Evolutionary conservation across 2,329 filamentous ascomycete species (phyloP).

Genomic region (Aspergillus caelatus): DNA sequence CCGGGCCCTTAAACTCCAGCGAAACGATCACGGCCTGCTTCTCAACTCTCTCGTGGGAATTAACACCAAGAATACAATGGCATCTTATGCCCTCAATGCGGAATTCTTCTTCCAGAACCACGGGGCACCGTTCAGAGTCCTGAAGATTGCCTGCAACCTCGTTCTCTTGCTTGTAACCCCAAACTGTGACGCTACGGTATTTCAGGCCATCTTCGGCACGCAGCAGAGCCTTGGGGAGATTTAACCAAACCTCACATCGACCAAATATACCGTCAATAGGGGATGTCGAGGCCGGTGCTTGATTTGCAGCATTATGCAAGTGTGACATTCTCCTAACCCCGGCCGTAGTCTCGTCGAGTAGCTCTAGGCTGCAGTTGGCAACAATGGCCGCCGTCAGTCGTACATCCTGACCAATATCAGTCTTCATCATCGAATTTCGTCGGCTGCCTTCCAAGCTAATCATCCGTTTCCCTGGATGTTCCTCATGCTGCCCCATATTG

Average conservation of each 20-base stretch:
- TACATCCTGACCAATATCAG: slow-evolving; percentile 36
- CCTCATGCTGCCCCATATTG: slow-evolving; percentile 28
- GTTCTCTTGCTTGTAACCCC: slow-evolving; percentile 34
- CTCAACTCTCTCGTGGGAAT: slow-evolving; percentile 54
- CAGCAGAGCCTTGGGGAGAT: slow-evolving; percentile 49
- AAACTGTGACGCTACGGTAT: slow-evolving; percentile 38
- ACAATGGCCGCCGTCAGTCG: slow-evolving; percentile 38
- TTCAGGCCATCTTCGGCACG: slow-evolving; percentile 47
- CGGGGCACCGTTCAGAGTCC: slow-evolving; percentile 29
- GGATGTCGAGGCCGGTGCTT: slow-evolving; percentile 11
- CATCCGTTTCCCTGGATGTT: slow-evolving; percentile 27
- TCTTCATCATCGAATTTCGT: slow-evolving; percentile 32
- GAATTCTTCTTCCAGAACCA: slow-evolving; percentile 42
- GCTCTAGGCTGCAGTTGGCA: slow-evolving; percentile 36
- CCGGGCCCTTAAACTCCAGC: slow-evolving; percentile 39
- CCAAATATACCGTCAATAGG: slow-evolving; percentile 35
- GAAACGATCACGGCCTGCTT: slow-evolving; percentile 52
- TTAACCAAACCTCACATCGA: slow-evolving; percentile 41
- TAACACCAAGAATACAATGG: slow-evolving; percentile 55
- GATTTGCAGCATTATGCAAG: slow-evolving; percentile 21
- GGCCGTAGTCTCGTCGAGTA: slow-evolving; percentile 42
- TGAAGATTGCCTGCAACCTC: slow-evolving; percentile 21
- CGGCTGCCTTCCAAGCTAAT: slow-evolving; percentile 31
- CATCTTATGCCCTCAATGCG: slow-evolving; percentile 48
- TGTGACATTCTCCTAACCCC: slow-evolving; percentile 38